phyloP scores from a whole-genome alignment of 139 green algal genomes.

The Haematococcus lacustris region DNA sequence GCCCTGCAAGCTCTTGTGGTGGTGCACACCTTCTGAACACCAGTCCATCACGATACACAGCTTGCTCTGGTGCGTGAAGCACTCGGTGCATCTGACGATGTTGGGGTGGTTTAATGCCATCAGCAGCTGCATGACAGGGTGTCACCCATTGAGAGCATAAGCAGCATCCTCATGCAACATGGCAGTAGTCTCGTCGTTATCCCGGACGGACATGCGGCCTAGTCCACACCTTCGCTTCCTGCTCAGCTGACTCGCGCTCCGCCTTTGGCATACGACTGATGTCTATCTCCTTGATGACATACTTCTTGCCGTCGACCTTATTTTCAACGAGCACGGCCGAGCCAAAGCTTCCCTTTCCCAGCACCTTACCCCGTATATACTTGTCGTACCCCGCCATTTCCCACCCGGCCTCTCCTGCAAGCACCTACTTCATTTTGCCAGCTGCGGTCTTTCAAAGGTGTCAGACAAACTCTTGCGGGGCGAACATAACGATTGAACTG shows the following conservation, averaged over 20 bases:
- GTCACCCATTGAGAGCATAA: no score
- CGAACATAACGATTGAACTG: no score
- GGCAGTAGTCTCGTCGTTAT: no score
- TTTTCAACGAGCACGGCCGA: slow-evolving; percentile 42
- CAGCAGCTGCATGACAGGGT: slow-evolving; percentile 63
- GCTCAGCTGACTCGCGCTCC: slow-evolving; percentile 48
- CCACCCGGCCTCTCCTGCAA: no score
- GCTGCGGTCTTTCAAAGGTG: no score
- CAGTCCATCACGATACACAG: slow-evolving; percentile 72
- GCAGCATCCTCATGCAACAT: no score
- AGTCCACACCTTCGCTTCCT: slow-evolving; percentile 59
- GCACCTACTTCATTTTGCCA: no score
- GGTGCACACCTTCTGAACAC: slow-evolving; percentile 52
- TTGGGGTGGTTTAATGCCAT: slow-evolving; percentile 63
- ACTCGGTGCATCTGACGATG: slow-evolving; percentile 58
- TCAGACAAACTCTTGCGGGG: no score
- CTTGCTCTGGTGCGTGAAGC: slow-evolving; percentile 46
- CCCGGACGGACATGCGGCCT: no score
- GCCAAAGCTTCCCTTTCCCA: slow-evolving; percentile 64
- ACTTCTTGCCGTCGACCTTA: slow-evolving; percentile 54
- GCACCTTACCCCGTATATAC: slow-evolving; percentile 37
- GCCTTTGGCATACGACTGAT: slow-evolving; percentile 48
- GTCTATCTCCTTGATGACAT: slow-evolving; percentile 74
- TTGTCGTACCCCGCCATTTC: no score
- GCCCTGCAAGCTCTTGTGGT: no score